These are phyloP conservation scores for Termitomyces sp. DNA, from an alignment of 768 basidiomycete genomes.

Conservation along the genomic window DNA sequence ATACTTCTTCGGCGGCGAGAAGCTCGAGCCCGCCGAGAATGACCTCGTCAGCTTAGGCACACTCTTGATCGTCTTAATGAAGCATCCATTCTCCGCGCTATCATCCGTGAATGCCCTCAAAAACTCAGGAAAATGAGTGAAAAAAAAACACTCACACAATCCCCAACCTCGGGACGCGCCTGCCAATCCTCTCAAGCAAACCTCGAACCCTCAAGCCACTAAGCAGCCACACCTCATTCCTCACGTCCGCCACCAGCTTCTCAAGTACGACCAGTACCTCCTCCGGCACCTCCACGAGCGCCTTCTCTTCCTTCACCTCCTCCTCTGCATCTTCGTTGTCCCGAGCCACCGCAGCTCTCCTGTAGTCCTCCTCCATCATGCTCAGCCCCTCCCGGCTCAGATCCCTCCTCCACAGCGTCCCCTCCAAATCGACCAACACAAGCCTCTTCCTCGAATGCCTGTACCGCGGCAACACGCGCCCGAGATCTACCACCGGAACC, in stretches of 20 bases:
- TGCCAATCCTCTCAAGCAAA: conserved; percentile 58
- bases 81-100: conserved; percentile 87
- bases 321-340: neutral
- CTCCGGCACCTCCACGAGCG: conserved; percentile 19
- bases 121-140: neutral
- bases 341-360: conserved; percentile 4
- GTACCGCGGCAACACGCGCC: conserved; percentile 60
- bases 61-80: conserved; percentile 50
- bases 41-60: conserved; percentile 6
- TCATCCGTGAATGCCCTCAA: neutral
- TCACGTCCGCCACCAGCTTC: conserved; percentile 52
- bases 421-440: conserved; percentile 74
- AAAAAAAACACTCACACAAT: conserved; percentile 53
- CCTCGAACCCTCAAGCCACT: conserved; percentile 67
- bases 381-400: conserved; percentile 39
- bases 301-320: conserved; percentile 1
- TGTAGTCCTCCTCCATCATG: conserved; percentile 30
- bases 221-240: conserved; percentile 79
- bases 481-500: conserved; percentile 29
- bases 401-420: conserved; percentile 70
- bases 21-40: neutral
- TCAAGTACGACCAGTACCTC: conserved; percentile 46
- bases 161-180: conserved; percentile 61
- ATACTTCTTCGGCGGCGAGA: neutral
- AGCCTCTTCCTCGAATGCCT: conserved; percentile 61